Percentiles rank a stretch among this genome's conserved stretches.
Conservation (phyloP, 345 rosid species). For the Arabis alpina region DNA sequence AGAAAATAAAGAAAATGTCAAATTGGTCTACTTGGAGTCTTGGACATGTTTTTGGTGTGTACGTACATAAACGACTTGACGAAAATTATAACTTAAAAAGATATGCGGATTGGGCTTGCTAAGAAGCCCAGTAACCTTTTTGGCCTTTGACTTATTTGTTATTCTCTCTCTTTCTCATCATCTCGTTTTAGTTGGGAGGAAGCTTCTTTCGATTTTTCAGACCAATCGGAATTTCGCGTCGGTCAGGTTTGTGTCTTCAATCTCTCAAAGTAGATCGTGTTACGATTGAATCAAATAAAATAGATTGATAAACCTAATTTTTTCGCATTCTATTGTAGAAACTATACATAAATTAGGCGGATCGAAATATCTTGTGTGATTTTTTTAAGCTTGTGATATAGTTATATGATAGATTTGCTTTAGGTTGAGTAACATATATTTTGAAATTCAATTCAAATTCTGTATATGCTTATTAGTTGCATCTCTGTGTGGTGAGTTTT, state of each 20-base stretch:
- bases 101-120: neutral
- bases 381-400: neutral
- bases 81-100: too few species aligned
- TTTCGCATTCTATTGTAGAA: neutral
- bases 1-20: neutral
- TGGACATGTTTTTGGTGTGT: neutral
- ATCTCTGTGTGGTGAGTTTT: neutral
- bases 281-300: neutral
- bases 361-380: neutral
- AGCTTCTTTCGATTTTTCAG: conserved; percentile 5
- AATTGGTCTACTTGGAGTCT: neutral
- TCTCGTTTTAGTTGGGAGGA: neutral
- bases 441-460: neutral
- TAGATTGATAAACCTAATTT: neutral
- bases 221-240: neutral
- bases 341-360: neutral
- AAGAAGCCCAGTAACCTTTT: conserved; percentile 22
- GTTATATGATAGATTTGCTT: neutral
- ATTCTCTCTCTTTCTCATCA: neutral
- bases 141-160: conserved; percentile 15
- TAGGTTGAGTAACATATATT: neutral
- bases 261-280: neutral
- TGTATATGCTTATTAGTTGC: conserved; percentile 1
- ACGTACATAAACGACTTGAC: neutral
- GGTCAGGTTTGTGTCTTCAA: conserved; percentile 19